A percentile compares a stretch with the other conserved stretches of the same genome.
These are phyloP conservation scores for Polyplosphaeria fusca DNA, from an alignment of 495 filamentous ascomycete species.

Conservation along the genomic window DNA sequence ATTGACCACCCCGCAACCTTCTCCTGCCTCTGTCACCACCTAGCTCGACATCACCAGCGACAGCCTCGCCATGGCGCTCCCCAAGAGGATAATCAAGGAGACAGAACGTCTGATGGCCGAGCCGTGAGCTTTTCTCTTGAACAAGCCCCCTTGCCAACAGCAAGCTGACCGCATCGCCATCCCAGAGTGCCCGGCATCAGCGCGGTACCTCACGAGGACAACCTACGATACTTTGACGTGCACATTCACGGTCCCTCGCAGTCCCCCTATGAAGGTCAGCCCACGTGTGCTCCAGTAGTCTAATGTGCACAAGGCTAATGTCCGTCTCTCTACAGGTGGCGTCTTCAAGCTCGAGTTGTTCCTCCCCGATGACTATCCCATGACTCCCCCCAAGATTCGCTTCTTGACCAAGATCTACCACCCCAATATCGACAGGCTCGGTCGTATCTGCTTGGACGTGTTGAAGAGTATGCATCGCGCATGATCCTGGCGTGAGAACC, in stretches of 20 bases:
- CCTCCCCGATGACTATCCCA: slow-evolving; percentile 98
- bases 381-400: slow-evolving; percentile 97
- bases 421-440: slow-evolving; percentile 96
- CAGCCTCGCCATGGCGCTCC: slow-evolving; percentile 55
- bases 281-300: not conserved
- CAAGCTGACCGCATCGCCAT: slow-evolving; percentile 3
- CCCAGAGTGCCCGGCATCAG: slow-evolving; percentile 90
- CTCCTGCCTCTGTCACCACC: not conserved
- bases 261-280: slow-evolving; percentile 85
- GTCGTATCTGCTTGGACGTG: slow-evolving; percentile 95
- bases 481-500: not conserved
- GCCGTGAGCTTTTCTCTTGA: slow-evolving; percentile 60
- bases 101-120: slow-evolving; percentile 96
- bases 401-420: slow-evolving; percentile 99
- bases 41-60: not conserved
- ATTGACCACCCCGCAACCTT: too few species aligned
- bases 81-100: slow-evolving; percentile 97
- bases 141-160: not conserved
- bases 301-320: not conserved
- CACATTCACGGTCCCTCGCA: slow-evolving; percentile 91
- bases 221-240: slow-evolving; percentile 96
- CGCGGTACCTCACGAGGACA: slow-evolving; percentile 96
- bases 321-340: slow-evolving; percentile 59
- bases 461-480: slow-evolving; percentile 74
- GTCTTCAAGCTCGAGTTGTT: slow-evolving; percentile 98